Conservation (phyloP, 2,329 filamentous ascomycete species). For the Nemania sp. region DNA sequence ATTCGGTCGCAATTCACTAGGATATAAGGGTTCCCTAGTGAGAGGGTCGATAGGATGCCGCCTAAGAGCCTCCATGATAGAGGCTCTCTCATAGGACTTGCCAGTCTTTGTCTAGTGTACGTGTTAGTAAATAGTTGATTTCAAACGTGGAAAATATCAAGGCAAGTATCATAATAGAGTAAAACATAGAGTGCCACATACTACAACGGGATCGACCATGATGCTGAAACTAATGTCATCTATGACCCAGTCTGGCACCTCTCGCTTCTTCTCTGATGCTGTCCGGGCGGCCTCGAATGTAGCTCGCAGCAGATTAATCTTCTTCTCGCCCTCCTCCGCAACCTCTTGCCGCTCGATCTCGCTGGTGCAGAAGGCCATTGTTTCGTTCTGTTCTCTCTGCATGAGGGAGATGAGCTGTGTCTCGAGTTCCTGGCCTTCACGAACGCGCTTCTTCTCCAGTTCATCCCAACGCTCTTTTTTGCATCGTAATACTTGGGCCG, state of each 20-base stretch:
- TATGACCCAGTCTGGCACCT: slow-evolving; percentile 80
- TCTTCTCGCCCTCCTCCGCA: slow-evolving; percentile 59
- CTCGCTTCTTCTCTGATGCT: slow-evolving; percentile 60
- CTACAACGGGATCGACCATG: slow-evolving; percentile 77
- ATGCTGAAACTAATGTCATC: slow-evolving; percentile 81
- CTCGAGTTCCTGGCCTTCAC: slow-evolving; percentile 69
- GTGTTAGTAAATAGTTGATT: neutral
- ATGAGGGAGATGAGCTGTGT: slow-evolving; percentile 68
- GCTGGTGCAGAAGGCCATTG: slow-evolving; percentile 45
- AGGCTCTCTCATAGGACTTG: slow-evolving; percentile 88
- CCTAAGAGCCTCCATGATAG: slow-evolving; percentile 87
- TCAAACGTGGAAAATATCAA: neutral
- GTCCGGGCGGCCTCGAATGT: slow-evolving; percentile 66
- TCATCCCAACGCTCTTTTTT: slow-evolving; percentile 90
- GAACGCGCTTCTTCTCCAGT: slow-evolving; percentile 71
- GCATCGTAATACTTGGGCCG: slow-evolving; percentile 78
- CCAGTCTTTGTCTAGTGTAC: slow-evolving; percentile 78
- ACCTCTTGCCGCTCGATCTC: slow-evolving; percentile 61
- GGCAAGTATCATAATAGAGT: neutral
- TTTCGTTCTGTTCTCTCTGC: slow-evolving; percentile 59
- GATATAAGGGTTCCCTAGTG: slow-evolving; percentile 78
- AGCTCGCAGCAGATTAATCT: slow-evolving; percentile 58
- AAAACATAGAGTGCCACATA: slow-evolving; percentile 50
- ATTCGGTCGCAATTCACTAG: slow-evolving; percentile 82
- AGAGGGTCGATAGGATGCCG: slow-evolving; percentile 82